Percentiles rank a stretch among this genome's conserved stretches.
Evolutionary conservation across 2,329 filamentous ascomycete genomes (phyloP).

Genomic region (Trichoderma aggressivum): DNA sequence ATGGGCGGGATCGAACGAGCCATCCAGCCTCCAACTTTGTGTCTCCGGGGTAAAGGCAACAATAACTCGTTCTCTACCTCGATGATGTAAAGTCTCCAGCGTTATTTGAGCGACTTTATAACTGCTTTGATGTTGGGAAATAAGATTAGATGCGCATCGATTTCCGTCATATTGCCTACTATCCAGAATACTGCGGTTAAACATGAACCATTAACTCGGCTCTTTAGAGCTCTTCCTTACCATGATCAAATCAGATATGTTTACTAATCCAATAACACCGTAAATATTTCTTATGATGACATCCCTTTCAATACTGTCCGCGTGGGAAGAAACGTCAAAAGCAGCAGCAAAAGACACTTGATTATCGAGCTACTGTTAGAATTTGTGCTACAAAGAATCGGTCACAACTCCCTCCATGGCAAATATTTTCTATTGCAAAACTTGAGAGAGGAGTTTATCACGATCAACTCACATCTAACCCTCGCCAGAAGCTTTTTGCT

Average conservation of each 20-base stretch:
- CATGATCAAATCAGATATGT: background rate
- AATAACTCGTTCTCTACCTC: background rate
- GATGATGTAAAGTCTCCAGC: background rate
- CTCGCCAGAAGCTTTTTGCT: background rate
- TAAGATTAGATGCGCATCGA: background rate
- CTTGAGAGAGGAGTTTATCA: background rate
- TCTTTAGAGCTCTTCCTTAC: background rate
- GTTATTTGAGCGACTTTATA: background rate
- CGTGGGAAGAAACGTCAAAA: background rate
- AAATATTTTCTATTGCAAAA: background rate
- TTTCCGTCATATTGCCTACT: background rate
- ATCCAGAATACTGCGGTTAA: background rate
- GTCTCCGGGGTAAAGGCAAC: background rate
- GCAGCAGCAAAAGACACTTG: background rate
- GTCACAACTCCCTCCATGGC: background rate
- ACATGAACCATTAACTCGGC: background rate
- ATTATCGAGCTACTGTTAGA: background rate
- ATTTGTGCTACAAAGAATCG: background rate
- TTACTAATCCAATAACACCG: background rate
- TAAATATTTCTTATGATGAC: background rate
- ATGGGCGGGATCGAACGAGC: background rate
- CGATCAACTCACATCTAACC: background rate
- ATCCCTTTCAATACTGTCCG: background rate
- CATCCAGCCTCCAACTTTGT: background rate
- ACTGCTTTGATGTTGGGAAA: background rate